These are phyloP conservation scores for Auricularia auricula-judae DNA, from an alignment of 768 basidiomycete genomes.

Conservation along the genomic window DNA sequence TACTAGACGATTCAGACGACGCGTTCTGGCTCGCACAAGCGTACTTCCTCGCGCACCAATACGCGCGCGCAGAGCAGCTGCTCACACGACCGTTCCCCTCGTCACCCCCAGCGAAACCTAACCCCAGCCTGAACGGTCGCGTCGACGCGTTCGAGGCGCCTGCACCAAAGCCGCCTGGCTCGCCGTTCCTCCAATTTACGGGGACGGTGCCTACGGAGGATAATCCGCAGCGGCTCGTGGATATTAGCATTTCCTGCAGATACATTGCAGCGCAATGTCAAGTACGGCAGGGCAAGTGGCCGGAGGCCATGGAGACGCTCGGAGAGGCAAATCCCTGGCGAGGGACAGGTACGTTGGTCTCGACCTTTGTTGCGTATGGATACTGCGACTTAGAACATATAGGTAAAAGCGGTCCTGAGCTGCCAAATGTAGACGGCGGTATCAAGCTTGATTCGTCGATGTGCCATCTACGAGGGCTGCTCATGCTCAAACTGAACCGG, in stretches of 20 bases:
- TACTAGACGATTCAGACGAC: slow-evolving; percentile 84
- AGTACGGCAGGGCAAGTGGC: slow-evolving; percentile 86
- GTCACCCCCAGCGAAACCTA: slow-evolving; percentile 26
- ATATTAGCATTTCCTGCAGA: slow-evolving; percentile 90
- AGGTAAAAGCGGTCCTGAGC: slow-evolving; percentile 57
- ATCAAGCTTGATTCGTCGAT: slow-evolving; percentile 99
- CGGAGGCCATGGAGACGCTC: slow-evolving; percentile 83
- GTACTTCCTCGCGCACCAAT: slow-evolving; percentile 92
- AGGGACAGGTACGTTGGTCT: slow-evolving; percentile 39
- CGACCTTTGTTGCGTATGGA: no score
- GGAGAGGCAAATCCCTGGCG: slow-evolving; percentile 88
- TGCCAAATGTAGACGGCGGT: slow-evolving; percentile 80
- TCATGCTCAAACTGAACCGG: slow-evolving; percentile 90
- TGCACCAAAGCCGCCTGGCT: neutral
- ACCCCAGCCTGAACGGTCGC: neutral
- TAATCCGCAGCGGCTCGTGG: slow-evolving; percentile 67
- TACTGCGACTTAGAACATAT: neutral
- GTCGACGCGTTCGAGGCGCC: neutral
- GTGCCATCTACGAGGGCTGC: slow-evolving; percentile 84
- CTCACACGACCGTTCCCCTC: slow-evolving; percentile 78
- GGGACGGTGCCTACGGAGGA: slow-evolving; percentile 58
- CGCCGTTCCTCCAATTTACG: slow-evolving; percentile 18
- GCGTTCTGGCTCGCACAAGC: slow-evolving; percentile 99
- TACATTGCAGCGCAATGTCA: slow-evolving; percentile 96
- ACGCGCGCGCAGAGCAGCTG: slow-evolving; percentile 85